A percentile compares a stretch with the other conserved stretches of the same genome.
Evolutionary conservation across 805 yeast genomes (phyloP).

Genomic region (Candida maesae): DNA sequence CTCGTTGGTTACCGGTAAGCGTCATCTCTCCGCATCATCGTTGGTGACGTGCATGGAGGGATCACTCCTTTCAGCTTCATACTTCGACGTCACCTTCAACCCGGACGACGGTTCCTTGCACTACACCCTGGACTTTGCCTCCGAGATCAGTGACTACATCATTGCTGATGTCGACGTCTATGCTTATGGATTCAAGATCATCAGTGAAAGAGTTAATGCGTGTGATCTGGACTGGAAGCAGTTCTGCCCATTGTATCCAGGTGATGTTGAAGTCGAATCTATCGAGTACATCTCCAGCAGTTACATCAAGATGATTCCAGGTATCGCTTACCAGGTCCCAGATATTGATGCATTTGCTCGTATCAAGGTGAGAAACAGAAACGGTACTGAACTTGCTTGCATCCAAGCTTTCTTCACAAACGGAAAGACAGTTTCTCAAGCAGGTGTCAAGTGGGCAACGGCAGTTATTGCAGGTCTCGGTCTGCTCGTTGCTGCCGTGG

Average conservation of each 20-base stretch:
- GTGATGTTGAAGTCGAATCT: conserved; percentile 72
- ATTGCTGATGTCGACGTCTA: conserved; percentile 68
- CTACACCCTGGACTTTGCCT: conserved; percentile 65
- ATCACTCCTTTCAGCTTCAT: conserved; percentile 67
- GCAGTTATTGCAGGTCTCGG: conserved; percentile 89
- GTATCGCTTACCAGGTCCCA: conserved; percentile 85
- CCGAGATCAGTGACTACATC: conserved; percentile 65
- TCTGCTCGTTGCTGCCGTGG: conserved; percentile 73
- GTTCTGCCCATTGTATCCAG: conserved; percentile 86
- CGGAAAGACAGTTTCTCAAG: conserved; percentile 93
- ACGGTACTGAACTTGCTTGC: conserved; percentile 76
- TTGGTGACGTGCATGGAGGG: conserved; percentile 82
- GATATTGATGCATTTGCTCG: conserved; percentile 81
- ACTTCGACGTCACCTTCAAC: conserved; percentile 70
- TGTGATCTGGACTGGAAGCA: conserved; percentile 72
- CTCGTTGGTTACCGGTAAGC: conserved; percentile 11
- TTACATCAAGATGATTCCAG: conserved; percentile 64
- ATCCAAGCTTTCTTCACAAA: conserved; percentile 82
- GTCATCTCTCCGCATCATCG: conserved; percentile 59
- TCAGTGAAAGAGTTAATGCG: conserved; percentile 53
- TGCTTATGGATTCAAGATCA: conserved; percentile 81
- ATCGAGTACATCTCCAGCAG: conserved; percentile 50
- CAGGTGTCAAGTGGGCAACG: conserved; percentile 92
- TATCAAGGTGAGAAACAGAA: conserved; percentile 58
- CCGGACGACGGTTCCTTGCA: conserved; percentile 66